These are phyloP conservation scores for Magnusiomyces clavatus DNA, from an alignment of 1,139 yeast species.

Conservation along the genomic window DNA sequence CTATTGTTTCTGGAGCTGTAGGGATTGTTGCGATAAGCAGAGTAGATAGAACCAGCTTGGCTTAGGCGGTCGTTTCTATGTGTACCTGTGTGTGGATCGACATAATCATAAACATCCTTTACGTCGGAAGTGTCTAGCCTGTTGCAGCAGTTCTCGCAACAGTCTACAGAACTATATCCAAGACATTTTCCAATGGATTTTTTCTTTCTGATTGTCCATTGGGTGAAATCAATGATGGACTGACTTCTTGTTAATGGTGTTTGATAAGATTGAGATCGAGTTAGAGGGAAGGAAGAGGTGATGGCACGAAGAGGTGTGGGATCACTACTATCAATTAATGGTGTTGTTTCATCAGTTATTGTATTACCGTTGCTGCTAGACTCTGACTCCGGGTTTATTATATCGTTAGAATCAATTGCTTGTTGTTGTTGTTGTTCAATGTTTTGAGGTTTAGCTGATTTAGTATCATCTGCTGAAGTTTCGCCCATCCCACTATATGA, in stretches of 20 bases:
- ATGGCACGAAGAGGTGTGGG: too few relatives aligned
- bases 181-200: conserved; percentile 43
- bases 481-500: too few relatives aligned
- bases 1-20: conserved; percentile 1
- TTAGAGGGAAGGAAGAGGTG: not conserved
- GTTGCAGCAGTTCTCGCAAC: conserved; percentile 10
- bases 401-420: too few relatives aligned
- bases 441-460: too few relatives aligned
- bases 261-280: not conserved
- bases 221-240: conserved; percentile 25
- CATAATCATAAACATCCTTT: conserved; percentile 10
- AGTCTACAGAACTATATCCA: conserved; percentile 43
- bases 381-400: too few relatives aligned
- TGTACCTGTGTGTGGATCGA: conserved; percentile 12
- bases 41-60: not conserved
- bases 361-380: too few relatives aligned
- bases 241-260: conserved; percentile 4
- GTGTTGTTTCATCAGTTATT: too few relatives aligned
- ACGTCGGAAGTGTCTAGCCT: conserved; percentile 19
- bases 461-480: too few relatives aligned
- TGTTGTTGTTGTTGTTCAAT: not conserved
- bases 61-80: conserved; percentile 11
- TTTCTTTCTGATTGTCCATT: conserved; percentile 23
- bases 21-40: conserved; percentile 1
- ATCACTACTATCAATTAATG: too few relatives aligned